Base-by-base conservation (phyloP, 106 monocot genomes). In the Allium sativum region DNA sequence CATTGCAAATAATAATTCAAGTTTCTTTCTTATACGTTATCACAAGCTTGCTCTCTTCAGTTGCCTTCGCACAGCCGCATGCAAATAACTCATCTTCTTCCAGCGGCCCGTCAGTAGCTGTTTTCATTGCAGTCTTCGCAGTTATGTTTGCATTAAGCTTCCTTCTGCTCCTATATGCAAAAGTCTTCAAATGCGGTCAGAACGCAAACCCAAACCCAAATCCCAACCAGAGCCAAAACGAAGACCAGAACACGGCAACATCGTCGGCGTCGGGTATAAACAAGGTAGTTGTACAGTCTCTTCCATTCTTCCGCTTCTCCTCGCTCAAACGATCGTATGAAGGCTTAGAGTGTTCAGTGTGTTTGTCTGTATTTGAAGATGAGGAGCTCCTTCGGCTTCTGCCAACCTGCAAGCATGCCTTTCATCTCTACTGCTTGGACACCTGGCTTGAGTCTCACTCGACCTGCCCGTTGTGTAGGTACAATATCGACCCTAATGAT, bases 341-440 rank as follows among this genome's bases (percentile, higher is more conserved):
- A 3, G 83, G 86, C n/a, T 75, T 90, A 21, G 94, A 94, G 70
- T 94, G 89, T 70, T 70, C 83, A 40, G 76, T 94, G 21, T 90
- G 94, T 67, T 72, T 94, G 18, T 75, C 83, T 14, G 51, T 51
- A 9, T 89, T 83, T 69, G 64, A 69, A 3, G 79, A 84, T 73
- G 53, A 53, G 4, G 89, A 89, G 45, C 14, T 86, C 40, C 76
- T 90, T 48, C 74, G 90, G 19, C 78, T 94, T 3, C 72, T 94
- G 5, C 86, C 94, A 46, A 71, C 64, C 41, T 94, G 89, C 72
- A 76, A 70, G 65, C 94, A 94, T 78, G 83, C 86, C 17, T 94
- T 94, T 68, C 94, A 94, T 56, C 42, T 81, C 52, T 63, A 43
- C 53, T 94, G 94, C 65, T 63, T 94, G 47, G 94, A 94, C 70